These are phyloP conservation scores for Mortierella sp. DNA, from an alignment of 371 early-diverging fungal species.

Conservation along the genomic window DNA sequence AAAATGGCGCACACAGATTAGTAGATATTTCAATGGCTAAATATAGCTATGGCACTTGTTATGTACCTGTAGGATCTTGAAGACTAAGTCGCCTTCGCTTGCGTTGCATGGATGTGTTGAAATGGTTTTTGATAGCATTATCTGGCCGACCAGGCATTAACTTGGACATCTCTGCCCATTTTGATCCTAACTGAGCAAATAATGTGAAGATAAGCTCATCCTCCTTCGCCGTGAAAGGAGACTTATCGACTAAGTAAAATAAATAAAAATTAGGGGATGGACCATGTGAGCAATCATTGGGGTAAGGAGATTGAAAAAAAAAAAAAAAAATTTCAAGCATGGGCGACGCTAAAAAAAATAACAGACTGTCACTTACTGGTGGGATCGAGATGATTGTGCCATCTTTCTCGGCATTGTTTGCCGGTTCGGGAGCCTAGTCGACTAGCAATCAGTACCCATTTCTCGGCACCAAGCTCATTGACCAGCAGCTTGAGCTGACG, in stretches of 20 bases:
- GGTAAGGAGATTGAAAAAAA: conserved; percentile 2
- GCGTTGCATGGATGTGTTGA: conserved; percentile 59
- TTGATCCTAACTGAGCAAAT: conserved; percentile 52
- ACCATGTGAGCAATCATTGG: not conserved
- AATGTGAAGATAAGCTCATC: conserved; percentile 54
- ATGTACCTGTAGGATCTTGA: conserved; percentile 46
- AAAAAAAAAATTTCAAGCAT: not conserved
- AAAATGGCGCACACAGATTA: not conserved
- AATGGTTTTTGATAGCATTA: conserved; percentile 59
- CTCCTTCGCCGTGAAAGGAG: conserved; percentile 56
- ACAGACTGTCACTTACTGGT: conserved; percentile 25
- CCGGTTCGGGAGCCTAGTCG: conserved; percentile 56
- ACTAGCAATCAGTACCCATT: conserved; percentile 58
- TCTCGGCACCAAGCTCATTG: conserved; percentile 55
- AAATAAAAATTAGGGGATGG: conserved; percentile 4
- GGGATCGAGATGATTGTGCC: conserved; percentile 58
- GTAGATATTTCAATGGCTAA: no score
- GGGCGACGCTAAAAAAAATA: no score
- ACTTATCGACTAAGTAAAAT: conserved; percentile 49
- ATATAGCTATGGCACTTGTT: not conserved
- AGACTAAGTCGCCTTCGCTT: conserved; percentile 53
- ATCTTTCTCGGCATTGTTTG: conserved; percentile 58
- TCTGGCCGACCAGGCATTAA: conserved; percentile 57
- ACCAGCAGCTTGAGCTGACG: conserved; percentile 46
- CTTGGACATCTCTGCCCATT: conserved; percentile 61